Percentiles rank a stretch among this genome's conserved stretches.
Conservation (phyloP, 2,329 filamentous ascomycete genomes). For the Talaromyces pinophilus region DNA sequence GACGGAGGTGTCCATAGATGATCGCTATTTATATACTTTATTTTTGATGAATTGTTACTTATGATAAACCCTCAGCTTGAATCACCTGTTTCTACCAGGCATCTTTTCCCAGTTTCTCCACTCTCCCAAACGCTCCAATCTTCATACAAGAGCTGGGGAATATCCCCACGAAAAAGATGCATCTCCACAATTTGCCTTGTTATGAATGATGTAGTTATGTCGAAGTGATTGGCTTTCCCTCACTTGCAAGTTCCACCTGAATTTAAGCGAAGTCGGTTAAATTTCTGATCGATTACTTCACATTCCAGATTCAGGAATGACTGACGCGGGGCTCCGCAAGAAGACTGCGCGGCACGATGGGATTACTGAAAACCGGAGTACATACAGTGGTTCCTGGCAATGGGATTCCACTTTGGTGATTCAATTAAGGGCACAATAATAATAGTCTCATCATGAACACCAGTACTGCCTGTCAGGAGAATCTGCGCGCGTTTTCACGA, state of each 20-base stretch:
- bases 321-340: conserved; percentile 2
- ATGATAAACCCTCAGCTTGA: not conserved
- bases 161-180: not conserved
- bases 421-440: not conserved
- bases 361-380: not conserved
- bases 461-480: not conserved
- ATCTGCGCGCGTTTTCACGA: not conserved
- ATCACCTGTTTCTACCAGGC: not conserved
- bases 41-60: not conserved
- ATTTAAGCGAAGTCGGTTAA: conserved; percentile 1
- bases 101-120: not conserved
- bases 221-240: not conserved
- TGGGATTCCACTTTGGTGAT: not conserved
- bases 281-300: not conserved
- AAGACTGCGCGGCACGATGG: not conserved
- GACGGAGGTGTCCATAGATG: not conserved
- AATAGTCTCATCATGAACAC: not conserved
- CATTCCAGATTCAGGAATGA: not conserved
- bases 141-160: not conserved
- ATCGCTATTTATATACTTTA: not conserved
- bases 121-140: not conserved
- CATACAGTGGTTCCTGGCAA: not conserved
- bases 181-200: not conserved
- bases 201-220: not conserved
- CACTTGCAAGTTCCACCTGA: not conserved